A percentile compares a stretch with the other conserved stretches of the same genome.
phyloP scores from a whole-genome alignment of 768 basidiomycete species.

The Boletellus emodensis region DNA sequence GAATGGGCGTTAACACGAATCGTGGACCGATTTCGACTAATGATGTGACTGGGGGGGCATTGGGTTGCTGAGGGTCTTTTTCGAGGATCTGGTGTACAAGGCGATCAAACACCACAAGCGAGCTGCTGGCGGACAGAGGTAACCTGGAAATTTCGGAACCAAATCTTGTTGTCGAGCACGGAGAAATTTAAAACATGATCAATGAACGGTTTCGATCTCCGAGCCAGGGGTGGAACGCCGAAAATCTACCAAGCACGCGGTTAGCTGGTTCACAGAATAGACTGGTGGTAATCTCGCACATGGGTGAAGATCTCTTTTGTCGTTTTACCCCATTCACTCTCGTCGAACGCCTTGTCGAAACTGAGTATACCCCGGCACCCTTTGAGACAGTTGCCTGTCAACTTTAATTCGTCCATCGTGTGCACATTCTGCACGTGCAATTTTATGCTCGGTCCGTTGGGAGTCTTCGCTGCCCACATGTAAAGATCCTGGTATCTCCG shows the following conservation, averaged over 20 bases:
- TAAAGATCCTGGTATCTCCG: conserved; percentile 94
- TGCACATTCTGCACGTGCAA: conserved; percentile 98
- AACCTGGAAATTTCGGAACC: conserved; percentile 99
- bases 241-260: conserved; percentile 63
- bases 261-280: neutral
- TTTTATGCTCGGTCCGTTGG: conserved; percentile 96
- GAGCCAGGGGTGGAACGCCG: conserved; percentile 85
- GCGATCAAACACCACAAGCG: neutral
- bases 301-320: conserved; percentile 94
- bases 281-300: conserved; percentile 42
- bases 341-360: conserved; percentile 89
- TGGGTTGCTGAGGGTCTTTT: conserved; percentile 87
- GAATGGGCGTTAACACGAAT: conserved; percentile 94
- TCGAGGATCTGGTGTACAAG: conserved; percentile 72
- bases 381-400: conserved; percentile 98
- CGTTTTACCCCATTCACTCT: conserved; percentile 79
- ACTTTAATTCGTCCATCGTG: conserved; percentile 99
- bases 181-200: conserved; percentile 98
- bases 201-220: conserved; percentile 93
- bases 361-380: conserved; percentile 89
- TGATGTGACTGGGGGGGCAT: conserved; percentile 79
- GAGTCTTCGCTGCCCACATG: conserved; percentile 94
- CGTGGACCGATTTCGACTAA: conserved; percentile 96
- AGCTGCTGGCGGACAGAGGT: conserved; percentile 14
- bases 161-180: conserved; percentile 91